Evolutionary conservation across 176 grass and related monocot species (phyloP).

Genomic region (maize (Zea mays)): Zm-B73-REFERENCE-NAM-5.0 NC_050096.1:685501-686000

Average conservation of each 20-base stretch:
- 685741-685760: not conserved
- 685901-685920: too few species aligned
- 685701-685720: slow-evolving; percentile 3
- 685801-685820: not conserved
- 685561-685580: slow-evolving; percentile 85
- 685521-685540: slow-evolving; percentile 88
- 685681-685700: not conserved
- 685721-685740: not conserved
- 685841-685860: too few species aligned
- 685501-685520: slow-evolving; percentile 83
- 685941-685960: not conserved
- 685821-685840: not conserved
- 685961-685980: slow-evolving; percentile 19
- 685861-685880: too few species aligned
- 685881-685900: too few species aligned
- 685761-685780: not conserved
- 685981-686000: not conserved
- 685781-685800: not conserved
- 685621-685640: slow-evolving; percentile 16
- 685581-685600: slow-evolving; percentile 89
- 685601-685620: slow-evolving; percentile 35
- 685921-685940: too few species aligned
- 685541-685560: slow-evolving; percentile 79
- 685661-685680: not conserved
- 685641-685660: slow-evolving; percentile 22